Conservation (phyloP, 768 basidiomycete species). For the Xanthoconium purpureum region DNA sequence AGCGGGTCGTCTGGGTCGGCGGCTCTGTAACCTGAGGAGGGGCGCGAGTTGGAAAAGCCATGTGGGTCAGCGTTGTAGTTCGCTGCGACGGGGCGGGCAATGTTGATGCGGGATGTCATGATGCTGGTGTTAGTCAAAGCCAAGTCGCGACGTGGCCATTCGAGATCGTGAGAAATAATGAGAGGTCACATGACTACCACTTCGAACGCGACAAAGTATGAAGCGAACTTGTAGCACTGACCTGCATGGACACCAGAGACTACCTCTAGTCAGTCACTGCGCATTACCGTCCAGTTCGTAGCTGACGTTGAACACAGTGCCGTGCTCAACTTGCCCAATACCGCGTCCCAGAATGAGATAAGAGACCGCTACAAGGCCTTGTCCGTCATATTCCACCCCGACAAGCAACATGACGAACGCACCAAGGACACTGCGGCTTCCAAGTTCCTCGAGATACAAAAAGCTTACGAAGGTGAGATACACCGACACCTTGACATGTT, state of each 20-base stretch:
- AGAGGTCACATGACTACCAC: constrained; percentile 22
- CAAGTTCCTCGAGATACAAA: constrained; percentile 73
- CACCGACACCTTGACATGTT: not conserved
- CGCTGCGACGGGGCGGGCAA: constrained; percentile 65
- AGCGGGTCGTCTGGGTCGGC: constrained; percentile 81
- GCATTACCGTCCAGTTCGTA: not conserved
- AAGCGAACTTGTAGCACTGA: not conserved
- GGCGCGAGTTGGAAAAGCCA: constrained; percentile 71
- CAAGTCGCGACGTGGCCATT: constrained; percentile 23
- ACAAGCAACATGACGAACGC: constrained; percentile 65
- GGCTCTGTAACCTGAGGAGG: constrained; percentile 69
- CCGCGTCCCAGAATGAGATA: constrained; percentile 66
- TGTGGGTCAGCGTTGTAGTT: constrained; percentile 72
- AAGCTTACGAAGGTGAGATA: constrained; percentile 72
- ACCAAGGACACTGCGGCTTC: constrained; percentile 58
- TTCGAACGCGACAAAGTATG: not conserved
- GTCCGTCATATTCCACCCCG: constrained; percentile 81
- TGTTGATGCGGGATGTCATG: constrained; percentile 83
- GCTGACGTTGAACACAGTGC: constrained; percentile 34
- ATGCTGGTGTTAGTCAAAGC: constrained; percentile 8
- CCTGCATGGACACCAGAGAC: constrained; percentile 15
- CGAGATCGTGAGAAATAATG: constrained; percentile 21
- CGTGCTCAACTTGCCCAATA: constrained; percentile 65
- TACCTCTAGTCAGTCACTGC: constrained; percentile 30
- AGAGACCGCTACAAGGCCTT: constrained; percentile 68